Base-by-base conservation (phyloP, 495 filamentous ascomycete species). In the Daldinia decipiens region DNA sequence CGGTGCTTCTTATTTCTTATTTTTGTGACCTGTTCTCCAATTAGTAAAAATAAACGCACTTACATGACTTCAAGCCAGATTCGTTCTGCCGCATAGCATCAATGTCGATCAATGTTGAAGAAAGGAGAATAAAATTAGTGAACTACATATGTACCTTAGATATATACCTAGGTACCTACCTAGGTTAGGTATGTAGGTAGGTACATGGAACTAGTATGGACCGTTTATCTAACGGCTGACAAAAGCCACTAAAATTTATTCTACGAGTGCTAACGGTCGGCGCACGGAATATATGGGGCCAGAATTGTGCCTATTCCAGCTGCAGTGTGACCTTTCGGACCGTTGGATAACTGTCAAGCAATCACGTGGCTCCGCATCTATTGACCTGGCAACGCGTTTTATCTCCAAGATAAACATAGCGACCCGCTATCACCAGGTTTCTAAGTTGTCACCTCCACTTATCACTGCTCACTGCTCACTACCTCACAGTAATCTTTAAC, bases 321-420 rank as follows among this genome's bases (percentile, higher is more conserved):
- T 59, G 64, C 9, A 1, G 19, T 26, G 3, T 21, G 2, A 47
- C 45, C 2, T 11, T 9, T 32, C 56, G 32, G 40, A 52, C 47
- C 50, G 58, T 24, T 17, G n/a, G 17, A 15, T 39, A 26, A 1
- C n/a, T 21, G 13, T 13, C 21, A 47, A 2, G 3, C 4, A 50
- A 50, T 52, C 61, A 64, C 72, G 62, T 63, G 61, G 5, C 9
- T 31, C 27, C 19, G 43, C 9, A 64, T 19, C n/a, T 5, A 68
- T 77, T 77, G 75, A 59, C 72, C 67, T 67, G 70, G 70, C 72
- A 77, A 77, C 75, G 67, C 50, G 26, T 21, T 34, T 58, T 26
- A 29, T 58, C 21, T 58, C 17, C 36, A 32, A 1, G 55, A 71
- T 77, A 77, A 75, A 76, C 72, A 76, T 55, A 12, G 31, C 15